phyloP scores from a whole-genome alignment of 2,329 filamentous ascomycete species.

The Cadophora malorum region DNA sequence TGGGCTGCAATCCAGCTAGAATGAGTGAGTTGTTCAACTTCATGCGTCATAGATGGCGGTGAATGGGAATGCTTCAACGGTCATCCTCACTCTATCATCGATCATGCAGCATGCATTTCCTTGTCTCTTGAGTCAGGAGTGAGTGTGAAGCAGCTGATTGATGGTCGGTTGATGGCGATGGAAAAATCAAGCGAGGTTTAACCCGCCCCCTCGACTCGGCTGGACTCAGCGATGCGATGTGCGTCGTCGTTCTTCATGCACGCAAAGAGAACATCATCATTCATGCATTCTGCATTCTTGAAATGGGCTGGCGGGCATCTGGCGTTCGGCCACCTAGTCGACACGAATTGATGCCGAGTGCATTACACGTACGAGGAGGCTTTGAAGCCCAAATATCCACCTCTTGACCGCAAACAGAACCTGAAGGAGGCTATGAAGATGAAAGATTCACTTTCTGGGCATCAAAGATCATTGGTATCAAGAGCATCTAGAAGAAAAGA shows the following conservation, averaged over 20 bases:
- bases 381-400: constrained; percentile 7
- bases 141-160: constrained; percentile 22
- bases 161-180: constrained; percentile 3
- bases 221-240: neutral
- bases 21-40: constrained; percentile 25
- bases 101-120: constrained; percentile 24
- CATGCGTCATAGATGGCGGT: constrained; percentile 27
- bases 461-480: neutral
- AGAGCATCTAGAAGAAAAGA: neutral
- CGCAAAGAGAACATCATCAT: constrained; percentile 7
- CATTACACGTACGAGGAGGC: neutral
- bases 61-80: constrained; percentile 21
- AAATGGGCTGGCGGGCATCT: neutral
- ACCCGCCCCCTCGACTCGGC: constrained; percentile 18
- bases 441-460: neutral
- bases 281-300: constrained; percentile 2
- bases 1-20: neutral
- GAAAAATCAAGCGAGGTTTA: neutral
- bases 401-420: constrained; percentile 9
- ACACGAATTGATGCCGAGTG: constrained; percentile 5
- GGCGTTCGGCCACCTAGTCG: neutral
- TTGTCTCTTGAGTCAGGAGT: constrained; percentile 23
- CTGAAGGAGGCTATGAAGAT: constrained; percentile 5
- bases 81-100: constrained; percentile 24
- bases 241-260: constrained; percentile 14